Conservation (phyloP, 805 yeast genomes). For the Saccharomycopsis synnaedendra region DNA sequence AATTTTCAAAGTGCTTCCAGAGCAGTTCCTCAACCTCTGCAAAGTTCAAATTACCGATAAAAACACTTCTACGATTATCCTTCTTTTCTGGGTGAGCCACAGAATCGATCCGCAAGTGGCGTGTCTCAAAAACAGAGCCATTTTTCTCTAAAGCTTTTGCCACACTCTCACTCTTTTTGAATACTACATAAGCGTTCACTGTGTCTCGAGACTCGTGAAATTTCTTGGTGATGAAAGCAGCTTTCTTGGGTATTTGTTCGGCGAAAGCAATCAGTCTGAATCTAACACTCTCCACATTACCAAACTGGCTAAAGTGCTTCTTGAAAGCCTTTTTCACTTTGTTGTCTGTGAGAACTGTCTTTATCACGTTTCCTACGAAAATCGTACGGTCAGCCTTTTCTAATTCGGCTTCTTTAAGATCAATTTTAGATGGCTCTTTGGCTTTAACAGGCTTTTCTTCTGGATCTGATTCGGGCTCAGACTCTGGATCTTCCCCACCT, state of each 20-base stretch:
- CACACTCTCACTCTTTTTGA: conserved; percentile 35
- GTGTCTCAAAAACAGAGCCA: conserved; percentile 53
- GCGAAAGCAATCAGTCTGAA: conserved; percentile 88
- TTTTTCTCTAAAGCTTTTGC: conserved; percentile 40
- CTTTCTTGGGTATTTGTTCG: conserved; percentile 82
- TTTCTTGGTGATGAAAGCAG: conserved; percentile 69
- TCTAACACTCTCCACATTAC: conserved; percentile 57
- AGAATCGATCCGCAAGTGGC: conserved; percentile 85
- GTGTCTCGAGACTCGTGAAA: conserved; percentile 70
- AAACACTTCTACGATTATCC: conserved; percentile 73
- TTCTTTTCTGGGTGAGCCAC: conserved; percentile 85
- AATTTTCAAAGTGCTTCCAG: conserved; percentile 64
- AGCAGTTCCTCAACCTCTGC: conserved; percentile 84
- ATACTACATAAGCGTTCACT: conserved; percentile 84
- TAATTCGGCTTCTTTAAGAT: conserved; percentile 32
- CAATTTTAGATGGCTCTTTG: conserved; percentile 5
- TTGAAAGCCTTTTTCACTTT: conserved; percentile 52
- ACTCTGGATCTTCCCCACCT: conserved; percentile 9
- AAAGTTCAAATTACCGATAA: conserved; percentile 90
- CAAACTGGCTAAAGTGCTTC: conserved; percentile 37
- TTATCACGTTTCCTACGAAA: conserved; percentile 78
- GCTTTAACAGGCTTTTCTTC: conserved; percentile 1
- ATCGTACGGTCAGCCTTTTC: conserved; percentile 77
- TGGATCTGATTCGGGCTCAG: conserved; percentile 4
- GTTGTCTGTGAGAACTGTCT: conserved; percentile 54